Base-by-base conservation (phyloP, 2,329 filamentous ascomycete species). In the Ophidiomyces ophidiicola region DNA sequence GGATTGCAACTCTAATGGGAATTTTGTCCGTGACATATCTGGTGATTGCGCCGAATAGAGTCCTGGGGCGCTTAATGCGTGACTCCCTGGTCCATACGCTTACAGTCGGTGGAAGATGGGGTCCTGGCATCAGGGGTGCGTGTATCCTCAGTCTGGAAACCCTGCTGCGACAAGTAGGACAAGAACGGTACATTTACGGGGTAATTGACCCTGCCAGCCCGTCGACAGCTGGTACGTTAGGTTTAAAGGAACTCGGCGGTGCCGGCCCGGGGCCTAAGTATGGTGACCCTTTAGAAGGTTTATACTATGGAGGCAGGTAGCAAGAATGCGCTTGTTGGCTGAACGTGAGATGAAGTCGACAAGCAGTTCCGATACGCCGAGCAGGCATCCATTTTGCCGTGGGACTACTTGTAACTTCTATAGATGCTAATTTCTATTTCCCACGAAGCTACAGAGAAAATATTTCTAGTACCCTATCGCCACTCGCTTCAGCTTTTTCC, bases 301-400 rank as follows among this genome's bases (percentile, higher is more conserved):
- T 24, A n/a, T 39, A 39, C 15, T 39, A 39, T 11, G 36, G 36
- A n/a, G 36, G 36, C 10, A 39, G 36, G 25, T 39, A n/a, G n/a
- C n/a, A n/a, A n/a, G n/a, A n/a, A n/a, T n/a, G n/a, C n/a, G n/a
- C n/a, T n/a, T n/a, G n/a, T n/a, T n/a, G n/a, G n/a, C n/a, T n/a
- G n/a, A n/a, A n/a, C n/a, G n/a, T n/a, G n/a, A n/a, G n/a, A n/a
- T n/a, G n/a, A n/a, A n/a, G n/a, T n/a, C n/a, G n/a, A n/a, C n/a
- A n/a, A n/a, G n/a, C n/a, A n/a, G n/a, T n/a, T n/a, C n/a, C n/a
- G n/a, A n/a, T n/a, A n/a, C n/a, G n/a, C n/a, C n/a, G n/a, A n/a
- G n/a, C n/a, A n/a, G n/a, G n/a, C n/a, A n/a, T n/a, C n/a, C n/a
- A n/a, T n/a, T n/a, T n/a, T n/a, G n/a, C n/a, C n/a, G n/a, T n/a